Evolutionary conservation across 345 rosid species (phyloP), one percentile per base, ranked within the genome.

Genomic region (Alliaria petiolata): DNA sequence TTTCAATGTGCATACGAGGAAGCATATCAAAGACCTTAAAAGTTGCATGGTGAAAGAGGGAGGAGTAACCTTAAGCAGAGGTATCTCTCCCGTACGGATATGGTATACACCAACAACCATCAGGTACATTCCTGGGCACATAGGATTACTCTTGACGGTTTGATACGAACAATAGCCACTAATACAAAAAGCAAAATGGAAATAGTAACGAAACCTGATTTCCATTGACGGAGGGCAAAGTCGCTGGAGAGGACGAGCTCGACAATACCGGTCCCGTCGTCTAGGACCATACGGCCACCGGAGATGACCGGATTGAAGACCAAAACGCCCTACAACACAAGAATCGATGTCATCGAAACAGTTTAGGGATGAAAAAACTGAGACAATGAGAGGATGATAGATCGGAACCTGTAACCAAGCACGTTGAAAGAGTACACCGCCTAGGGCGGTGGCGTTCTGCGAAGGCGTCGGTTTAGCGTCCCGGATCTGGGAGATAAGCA

Each of bases 361-460:
- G 5, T 28, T 14, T 5, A 15, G 36, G 28, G 17, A 42, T 17
- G 63, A 34, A 2, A 4, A 22, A 28, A 44, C 5, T 9, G 65
- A 59, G 58, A 45, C 17, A 15, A 8, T 42, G 46, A 35, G 40
- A 39, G 7, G 42, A 30, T 36, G 31, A 44, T 12, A 50, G 25
- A 39, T 40, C 50, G 56, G 15, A 20, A 87, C 92, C 92, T 91
- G 98, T 12, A 91, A 59, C 97, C 98, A 93, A 67, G 83, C 93
- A 22, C 97, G 95, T 67, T 91, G 97, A 75, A 91, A 91, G 80
- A 93, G 97, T 33, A 93, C 85, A 72, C 90, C 89, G 53, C 95
- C 96, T 6, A 85, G 77, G 3, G 85, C 67, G 51, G 86, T 65
- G 72, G 91, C 84, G 74, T 82, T 86, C 51, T 81, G 88, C 1